A percentile compares a stretch with the other conserved stretches of the same genome.
phyloP scores from a whole-genome alignment of 805 yeast species.

The Kurtzmaniella fragi region DNA sequence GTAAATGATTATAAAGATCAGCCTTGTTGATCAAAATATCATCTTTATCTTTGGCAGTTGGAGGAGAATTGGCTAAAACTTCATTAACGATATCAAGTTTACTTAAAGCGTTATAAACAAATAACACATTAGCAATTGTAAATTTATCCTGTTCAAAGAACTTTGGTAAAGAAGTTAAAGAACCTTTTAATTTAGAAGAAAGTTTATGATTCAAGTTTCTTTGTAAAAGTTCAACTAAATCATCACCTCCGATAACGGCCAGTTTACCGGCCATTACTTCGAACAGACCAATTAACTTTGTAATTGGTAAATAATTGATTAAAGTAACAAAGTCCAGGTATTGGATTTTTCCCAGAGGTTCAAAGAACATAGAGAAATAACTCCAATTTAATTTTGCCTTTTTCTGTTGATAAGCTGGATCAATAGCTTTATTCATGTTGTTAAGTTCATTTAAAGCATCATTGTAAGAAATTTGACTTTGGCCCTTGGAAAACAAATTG shows the following conservation, averaged over 20 bases:
- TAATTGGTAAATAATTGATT: constrained; percentile 40
- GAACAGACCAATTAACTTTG: constrained; percentile 40
- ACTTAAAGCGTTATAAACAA: constrained; percentile 34
- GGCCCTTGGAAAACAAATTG: constrained; percentile 15
- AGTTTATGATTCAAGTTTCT: constrained; percentile 39
- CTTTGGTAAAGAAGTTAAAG: constrained; percentile 29
- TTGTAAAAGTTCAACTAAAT: constrained; percentile 27
- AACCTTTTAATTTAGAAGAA: constrained; percentile 30
- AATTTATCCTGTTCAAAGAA: constrained; percentile 28
- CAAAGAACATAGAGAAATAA: constrained; percentile 35
- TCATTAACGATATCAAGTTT: constrained; percentile 42
- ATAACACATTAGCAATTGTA: constrained; percentile 34
- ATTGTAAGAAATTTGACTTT: constrained; percentile 20
- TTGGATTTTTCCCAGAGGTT: constrained; percentile 33
- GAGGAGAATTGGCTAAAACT: constrained; percentile 42
- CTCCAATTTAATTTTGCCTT: constrained; percentile 39
- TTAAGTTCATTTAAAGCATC: constrained; percentile 32
- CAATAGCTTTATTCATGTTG: constrained; percentile 35
- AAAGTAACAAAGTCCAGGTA: constrained; percentile 36
- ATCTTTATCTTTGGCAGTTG: constrained; percentile 34
- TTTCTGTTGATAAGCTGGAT: constrained; percentile 37
- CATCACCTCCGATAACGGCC: constrained; percentile 24
- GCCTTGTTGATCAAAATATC: constrained; percentile 37
- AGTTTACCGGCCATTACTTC: constrained; percentile 30
- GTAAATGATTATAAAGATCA: constrained; percentile 38